These are phyloP conservation scores for Aplosporella prunicola DNA, from an alignment of 2,329 filamentous ascomycete species.

Conservation along the genomic window DNA sequence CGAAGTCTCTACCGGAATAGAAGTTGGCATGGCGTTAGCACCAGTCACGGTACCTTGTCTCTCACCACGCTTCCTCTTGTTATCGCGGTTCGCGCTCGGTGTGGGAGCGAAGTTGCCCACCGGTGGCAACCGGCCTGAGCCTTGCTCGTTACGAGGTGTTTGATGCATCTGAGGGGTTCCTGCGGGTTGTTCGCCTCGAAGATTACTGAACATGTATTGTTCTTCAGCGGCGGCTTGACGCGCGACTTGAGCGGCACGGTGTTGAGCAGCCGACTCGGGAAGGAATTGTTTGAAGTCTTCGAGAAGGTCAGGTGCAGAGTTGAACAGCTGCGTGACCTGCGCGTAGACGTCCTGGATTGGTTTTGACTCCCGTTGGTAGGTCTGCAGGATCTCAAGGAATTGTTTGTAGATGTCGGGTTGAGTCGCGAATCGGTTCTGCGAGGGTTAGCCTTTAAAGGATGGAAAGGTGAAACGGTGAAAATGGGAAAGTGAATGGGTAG, in stretches of 20 bases:
- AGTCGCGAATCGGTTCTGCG: slow-evolving; percentile 86
- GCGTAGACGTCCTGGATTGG: slow-evolving; percentile 97
- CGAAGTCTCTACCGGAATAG: slow-evolving; percentile 24
- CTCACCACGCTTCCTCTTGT: slow-evolving; percentile 70
- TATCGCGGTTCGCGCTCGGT: slow-evolving; percentile 76
- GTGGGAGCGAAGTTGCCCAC: slow-evolving; percentile 89
- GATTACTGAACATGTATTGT: slow-evolving; percentile 54
- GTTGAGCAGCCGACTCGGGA: slow-evolving; percentile 71
- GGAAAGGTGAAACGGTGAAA: neutral
- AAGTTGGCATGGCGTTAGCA: slow-evolving; percentile 23
- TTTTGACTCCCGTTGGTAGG: slow-evolving; percentile 95
- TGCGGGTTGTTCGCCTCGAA: slow-evolving; percentile 45
- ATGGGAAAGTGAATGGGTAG: too few relatives aligned
- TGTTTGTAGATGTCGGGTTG: slow-evolving; percentile 99
- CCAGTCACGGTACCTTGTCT: slow-evolving; percentile 42
- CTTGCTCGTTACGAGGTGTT: slow-evolving; percentile 37
- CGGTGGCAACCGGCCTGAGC: slow-evolving; percentile 58
- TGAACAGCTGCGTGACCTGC: slow-evolving; percentile 90
- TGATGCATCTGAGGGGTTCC: slow-evolving; percentile 37
- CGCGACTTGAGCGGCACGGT: slow-evolving; percentile 43
- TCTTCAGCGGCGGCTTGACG: slow-evolving; percentile 55
- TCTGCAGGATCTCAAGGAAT: slow-evolving; percentile 95
- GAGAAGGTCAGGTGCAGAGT: slow-evolving; percentile 82
- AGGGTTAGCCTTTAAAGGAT: slow-evolving; percentile 1
- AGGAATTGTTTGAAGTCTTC: slow-evolving; percentile 99